phyloP scores from a whole-genome alignment of 371 early-diverging fungal species.

The Mortierella sp. region DNA sequence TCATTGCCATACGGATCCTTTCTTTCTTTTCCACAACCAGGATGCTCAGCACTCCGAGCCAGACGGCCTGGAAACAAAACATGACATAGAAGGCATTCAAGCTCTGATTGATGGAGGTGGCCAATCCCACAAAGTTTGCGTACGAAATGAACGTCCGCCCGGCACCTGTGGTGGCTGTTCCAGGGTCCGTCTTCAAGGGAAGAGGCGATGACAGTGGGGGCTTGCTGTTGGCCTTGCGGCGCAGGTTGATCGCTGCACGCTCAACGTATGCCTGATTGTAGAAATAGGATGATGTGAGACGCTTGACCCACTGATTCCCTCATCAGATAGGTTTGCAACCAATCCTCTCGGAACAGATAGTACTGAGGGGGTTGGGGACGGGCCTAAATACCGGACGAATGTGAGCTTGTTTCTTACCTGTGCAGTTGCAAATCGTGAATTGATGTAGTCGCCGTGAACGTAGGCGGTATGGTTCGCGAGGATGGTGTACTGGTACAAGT shows the following conservation, averaged over 20 bases:
- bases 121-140: conserved; percentile 46
- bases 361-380: too few relatives aligned
- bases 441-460: conserved; percentile 18
- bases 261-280: conserved; percentile 53
- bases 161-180: conserved; percentile 15
- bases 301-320: too few relatives aligned
- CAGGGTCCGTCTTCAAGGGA: conserved; percentile 29
- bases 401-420: too few relatives aligned
- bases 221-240: conserved; percentile 47
- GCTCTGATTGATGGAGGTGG: conserved; percentile 28
- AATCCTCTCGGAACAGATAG: too few relatives aligned
- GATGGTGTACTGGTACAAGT: conserved; percentile 39
- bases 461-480: conserved; percentile 53
- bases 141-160: conserved; percentile 49
- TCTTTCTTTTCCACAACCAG: conserved; percentile 48
- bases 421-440: conserved; percentile 49
- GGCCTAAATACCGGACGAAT: too few relatives aligned
- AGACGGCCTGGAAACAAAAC: conserved; percentile 54
- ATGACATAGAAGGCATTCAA: conserved; percentile 54
- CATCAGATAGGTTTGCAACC: too few relatives aligned
- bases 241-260: conserved; percentile 56
- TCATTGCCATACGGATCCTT: conserved; percentile 44
- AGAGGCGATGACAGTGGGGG: conserved; percentile 54
- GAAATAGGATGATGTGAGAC: too few relatives aligned
- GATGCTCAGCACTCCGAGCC: conserved; percentile 43